Evolutionary conservation across 495 filamentous ascomycete genomes (phyloP).

Genomic region (Penicillium silybi): DNA sequence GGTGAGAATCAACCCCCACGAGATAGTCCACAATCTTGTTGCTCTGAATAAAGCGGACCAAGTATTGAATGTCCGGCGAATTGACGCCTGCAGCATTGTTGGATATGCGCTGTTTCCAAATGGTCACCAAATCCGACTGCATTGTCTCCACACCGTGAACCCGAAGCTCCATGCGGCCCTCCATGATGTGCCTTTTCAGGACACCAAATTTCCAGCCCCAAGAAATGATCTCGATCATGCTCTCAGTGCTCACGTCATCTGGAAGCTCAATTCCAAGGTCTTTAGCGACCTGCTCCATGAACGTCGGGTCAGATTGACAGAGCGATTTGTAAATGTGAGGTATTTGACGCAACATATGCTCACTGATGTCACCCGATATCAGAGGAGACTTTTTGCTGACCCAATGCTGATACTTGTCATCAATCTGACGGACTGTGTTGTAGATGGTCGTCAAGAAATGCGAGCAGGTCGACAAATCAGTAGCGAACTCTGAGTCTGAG

Average conservation of each 20-base stretch:
- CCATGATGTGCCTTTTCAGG: conserved; percentile 67
- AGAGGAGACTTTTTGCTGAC: conserved; percentile 39
- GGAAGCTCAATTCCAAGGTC: conserved; percentile 39
- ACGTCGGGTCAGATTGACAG: conserved; percentile 17
- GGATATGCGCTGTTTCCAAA: conserved; percentile 56
- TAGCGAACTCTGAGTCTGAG: conserved; percentile 6
- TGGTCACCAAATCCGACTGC: conserved; percentile 62
- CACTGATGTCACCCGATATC: conserved; percentile 35
- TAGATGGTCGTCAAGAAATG: conserved; percentile 22
- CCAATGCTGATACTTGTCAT: conserved; percentile 32
- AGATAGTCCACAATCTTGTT: conserved; percentile 77
- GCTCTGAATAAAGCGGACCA: conserved; percentile 60
- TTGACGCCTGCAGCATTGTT: conserved; percentile 26
- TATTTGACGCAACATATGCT: conserved; percentile 27
- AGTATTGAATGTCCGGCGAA: conserved; percentile 56
- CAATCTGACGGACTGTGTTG: conserved; percentile 23
- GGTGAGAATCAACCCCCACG: conserved; percentile 86
- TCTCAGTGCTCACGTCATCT: conserved; percentile 24
- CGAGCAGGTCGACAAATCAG: conserved; percentile 8
- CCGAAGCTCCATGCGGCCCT: conserved; percentile 85
- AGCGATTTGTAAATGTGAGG: conserved; percentile 22
- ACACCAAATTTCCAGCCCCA: conserved; percentile 67
- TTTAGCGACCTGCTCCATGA: conserved; percentile 29
- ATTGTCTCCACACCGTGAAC: conserved; percentile 68
- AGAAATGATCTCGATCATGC: conserved; percentile 43